Evolutionary conservation across 805 yeast species (phyloP).

Genomic region (Candida oleophila): DNA sequence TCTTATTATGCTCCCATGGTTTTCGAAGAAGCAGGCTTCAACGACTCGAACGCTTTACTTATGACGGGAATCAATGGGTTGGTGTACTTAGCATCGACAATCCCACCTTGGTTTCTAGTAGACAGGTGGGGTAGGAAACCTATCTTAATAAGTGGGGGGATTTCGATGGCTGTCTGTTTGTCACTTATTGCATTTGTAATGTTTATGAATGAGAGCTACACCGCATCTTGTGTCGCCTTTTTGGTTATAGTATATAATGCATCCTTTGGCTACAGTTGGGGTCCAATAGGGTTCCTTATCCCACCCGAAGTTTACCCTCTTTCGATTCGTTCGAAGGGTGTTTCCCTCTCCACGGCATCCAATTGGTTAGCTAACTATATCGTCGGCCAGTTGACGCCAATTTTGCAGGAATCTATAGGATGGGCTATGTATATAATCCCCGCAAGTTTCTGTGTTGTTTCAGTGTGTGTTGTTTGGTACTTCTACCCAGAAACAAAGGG

Average conservation of each 20-base stretch:
- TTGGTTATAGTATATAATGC: constrained; percentile 44
- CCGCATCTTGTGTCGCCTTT: constrained; percentile 39
- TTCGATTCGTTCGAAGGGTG: constrained; percentile 43
- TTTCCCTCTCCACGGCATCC: constrained; percentile 43
- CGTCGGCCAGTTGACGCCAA: constrained; percentile 46
- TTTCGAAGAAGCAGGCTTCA: constrained; percentile 47
- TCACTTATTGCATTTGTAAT: constrained; percentile 32
- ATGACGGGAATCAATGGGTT: constrained; percentile 45
- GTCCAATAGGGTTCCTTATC: constrained; percentile 44
- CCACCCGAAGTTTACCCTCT: constrained; percentile 46
- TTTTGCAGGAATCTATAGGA: constrained; percentile 36
- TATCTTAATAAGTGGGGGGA: constrained; percentile 40
- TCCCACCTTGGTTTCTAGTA: constrained; percentile 46
- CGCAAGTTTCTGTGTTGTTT: constrained; percentile 34
- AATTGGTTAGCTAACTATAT: constrained; percentile 46
- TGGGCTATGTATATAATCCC: constrained; percentile 45
- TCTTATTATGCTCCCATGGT: constrained; percentile 60
- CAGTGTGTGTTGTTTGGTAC: constrained; percentile 31
- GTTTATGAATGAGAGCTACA: constrained; percentile 28
- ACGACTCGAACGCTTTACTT: constrained; percentile 38
- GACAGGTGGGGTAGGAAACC: constrained; percentile 48
- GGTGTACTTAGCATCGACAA: constrained; percentile 38
- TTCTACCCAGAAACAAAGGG: constrained; percentile 47
- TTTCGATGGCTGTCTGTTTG: constrained; percentile 38
- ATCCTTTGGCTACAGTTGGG: constrained; percentile 46